Percentiles rank a stretch among this genome's conserved stretches.
These are phyloP conservation scores for Barnettozyma populi DNA, from an alignment of 805 yeast genomes.

Conservation along the genomic window DNA sequence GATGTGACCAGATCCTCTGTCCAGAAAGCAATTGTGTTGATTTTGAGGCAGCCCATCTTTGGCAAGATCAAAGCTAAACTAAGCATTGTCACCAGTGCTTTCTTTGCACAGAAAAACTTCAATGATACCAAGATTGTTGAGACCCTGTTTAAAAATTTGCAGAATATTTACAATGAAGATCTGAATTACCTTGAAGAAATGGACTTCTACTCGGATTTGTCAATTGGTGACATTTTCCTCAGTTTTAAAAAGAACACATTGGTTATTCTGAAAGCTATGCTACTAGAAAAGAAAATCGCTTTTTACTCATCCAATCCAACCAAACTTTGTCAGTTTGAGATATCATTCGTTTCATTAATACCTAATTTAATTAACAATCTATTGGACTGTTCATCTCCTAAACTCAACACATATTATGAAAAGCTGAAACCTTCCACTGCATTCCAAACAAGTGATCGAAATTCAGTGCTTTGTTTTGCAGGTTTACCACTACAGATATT, in stretches of 20 bases:
- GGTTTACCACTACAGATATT: slow-evolving; percentile 88
- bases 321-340: slow-evolving; percentile 73
- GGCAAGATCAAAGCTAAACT: slow-evolving; percentile 86
- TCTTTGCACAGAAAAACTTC: slow-evolving; percentile 76
- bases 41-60: slow-evolving; percentile 82
- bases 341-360: slow-evolving; percentile 74
- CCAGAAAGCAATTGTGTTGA: slow-evolving; percentile 85
- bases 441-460: slow-evolving; percentile 70
- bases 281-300: slow-evolving; percentile 69
- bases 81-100: slow-evolving; percentile 82
- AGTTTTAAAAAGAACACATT: slow-evolving; percentile 55
- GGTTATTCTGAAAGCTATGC: slow-evolving; percentile 66
- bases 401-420: slow-evolving; percentile 47
- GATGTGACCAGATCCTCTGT: slow-evolving; percentile 82
- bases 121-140: slow-evolving; percentile 63
- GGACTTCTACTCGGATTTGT: slow-evolving; percentile 69
- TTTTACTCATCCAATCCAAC: slow-evolving; percentile 80
- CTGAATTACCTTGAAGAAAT: slow-evolving; percentile 36
- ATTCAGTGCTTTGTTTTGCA: slow-evolving; percentile 68
- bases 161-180: slow-evolving; percentile 32
- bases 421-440: slow-evolving; percentile 55
- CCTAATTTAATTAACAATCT: slow-evolving; percentile 74
- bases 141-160: slow-evolving; percentile 62
- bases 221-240: slow-evolving; percentile 57
- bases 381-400: slow-evolving; percentile 76